Base-by-base conservation (phyloP, 2,329 filamentous ascomycete species). In the Calonectria hongkongensis region DNA sequence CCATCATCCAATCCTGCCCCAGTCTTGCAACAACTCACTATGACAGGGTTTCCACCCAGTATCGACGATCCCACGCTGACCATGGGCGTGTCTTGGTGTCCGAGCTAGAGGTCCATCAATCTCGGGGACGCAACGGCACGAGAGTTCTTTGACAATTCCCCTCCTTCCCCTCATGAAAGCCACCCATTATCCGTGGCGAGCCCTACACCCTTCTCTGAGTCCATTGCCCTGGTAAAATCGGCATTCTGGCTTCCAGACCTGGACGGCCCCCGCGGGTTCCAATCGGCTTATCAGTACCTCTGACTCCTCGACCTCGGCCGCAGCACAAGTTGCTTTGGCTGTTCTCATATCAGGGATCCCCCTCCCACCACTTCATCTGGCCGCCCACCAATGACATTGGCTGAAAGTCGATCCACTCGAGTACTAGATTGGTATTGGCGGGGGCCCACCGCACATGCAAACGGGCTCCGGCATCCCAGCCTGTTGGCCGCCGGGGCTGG, bases 391-490 rank as follows among this genome's bases (percentile, higher is more conserved):
- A 70, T 71, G 63, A 65, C 56, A 58, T 64, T 51, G 68, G 30
- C 54, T 43, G 47, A 39, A 60, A 50, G 64, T 54, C 56, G 63
- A 54, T 63, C 66, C 50, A 69, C 67, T 70, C 73, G 71, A 72
- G 69, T 71, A 47, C 60, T 73, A 33, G 36, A 45, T 64, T 66
- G 68, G 69, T 56, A 64, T 68, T 69, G 73, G 71, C 66, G 72
- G 70, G 30, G 74, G 60, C 28, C 72, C 73, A 66, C 67, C n/a
- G 48, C 41, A 69, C 72, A 71, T 68, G 71, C 56, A 72, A 70
- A 76, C 73, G 76, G 74, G 66, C 65, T 58, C 77, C 75, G 73
- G 74, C 47, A 76, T 77, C 73, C 68, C 74, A 79, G 78, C 77
- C 77, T 73, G 75, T 80, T 80, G 73, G 78, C 68, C 62, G 62